phyloP scores from a whole-genome alignment of 164 flowering plant species.

The Houttuynia cordata region DNA sequence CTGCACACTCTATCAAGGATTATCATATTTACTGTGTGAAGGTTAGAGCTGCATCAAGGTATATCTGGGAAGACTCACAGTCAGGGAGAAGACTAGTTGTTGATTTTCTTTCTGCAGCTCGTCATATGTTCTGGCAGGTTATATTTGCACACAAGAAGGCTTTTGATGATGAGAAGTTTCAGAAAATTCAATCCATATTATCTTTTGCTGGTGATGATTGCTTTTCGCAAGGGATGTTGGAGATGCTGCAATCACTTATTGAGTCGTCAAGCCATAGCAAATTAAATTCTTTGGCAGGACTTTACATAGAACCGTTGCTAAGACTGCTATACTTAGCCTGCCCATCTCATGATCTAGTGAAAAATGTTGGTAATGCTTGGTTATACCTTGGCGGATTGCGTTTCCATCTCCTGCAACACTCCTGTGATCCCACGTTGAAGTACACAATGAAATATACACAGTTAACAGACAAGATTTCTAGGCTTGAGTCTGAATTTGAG shows the following conservation, averaged over 20 bases:
- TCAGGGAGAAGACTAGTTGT: slow-evolving; percentile 10
- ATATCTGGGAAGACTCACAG: slow-evolving; percentile 43
- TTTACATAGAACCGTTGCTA: slow-evolving; percentile 48
- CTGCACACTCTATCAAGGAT: slow-evolving; percentile 37
- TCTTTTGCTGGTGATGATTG: slow-evolving; percentile 12
- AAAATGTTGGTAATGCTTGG: slow-evolving; percentile 48
- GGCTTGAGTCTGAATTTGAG: slow-evolving; percentile 63
- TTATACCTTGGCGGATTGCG: slow-evolving; percentile 60
- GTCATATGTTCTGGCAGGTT: slow-evolving; percentile 59
- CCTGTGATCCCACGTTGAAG: slow-evolving; percentile 66
- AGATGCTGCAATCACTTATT: slow-evolving; percentile 28
- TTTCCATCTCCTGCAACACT: slow-evolving; percentile 49
- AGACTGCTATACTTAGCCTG: slow-evolving; percentile 25
- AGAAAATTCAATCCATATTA: slow-evolving; percentile 33
- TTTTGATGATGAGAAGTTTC: slow-evolving; percentile 38
- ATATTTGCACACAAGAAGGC: slow-evolving; percentile 62
- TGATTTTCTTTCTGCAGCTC: slow-evolving; percentile 42
- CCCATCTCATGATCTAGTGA: slow-evolving; percentile 17
- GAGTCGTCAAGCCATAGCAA: slow-evolving; percentile 41
- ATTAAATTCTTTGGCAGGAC: slow-evolving; percentile 29
- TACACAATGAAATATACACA: slow-evolving; percentile 44
- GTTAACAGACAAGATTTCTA: slow-evolving; percentile 41
- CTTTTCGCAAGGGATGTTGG: background rate
- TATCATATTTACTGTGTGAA: slow-evolving; percentile 32
- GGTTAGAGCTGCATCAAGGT: slow-evolving; percentile 42